Evolutionary conservation across 495 filamentous ascomycete species (phyloP), one percentile per base, ranked within the genome.

Genomic region (Talaromyces stipitatus): DNA sequence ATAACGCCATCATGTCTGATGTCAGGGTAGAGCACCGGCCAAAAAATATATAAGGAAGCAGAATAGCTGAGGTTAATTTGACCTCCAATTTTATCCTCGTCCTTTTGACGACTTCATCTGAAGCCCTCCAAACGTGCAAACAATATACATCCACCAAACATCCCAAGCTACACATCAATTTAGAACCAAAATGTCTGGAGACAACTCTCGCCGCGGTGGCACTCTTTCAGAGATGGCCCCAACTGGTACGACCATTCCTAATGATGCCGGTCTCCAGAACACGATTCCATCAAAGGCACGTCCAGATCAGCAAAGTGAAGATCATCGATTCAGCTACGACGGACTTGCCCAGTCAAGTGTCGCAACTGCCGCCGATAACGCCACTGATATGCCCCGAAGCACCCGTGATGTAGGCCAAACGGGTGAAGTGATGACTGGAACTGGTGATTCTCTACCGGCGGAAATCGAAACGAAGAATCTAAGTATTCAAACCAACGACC

Each of bases 221-320:
- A 64, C 57, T 46, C 66, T 72, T 60, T 69, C 65, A 38, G 74
- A 83, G 26, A 82, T 84, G 75, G 81, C 82, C 47, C 64, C 70
- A 12, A 63, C 65, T 1, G 82, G 81, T 58, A 85, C 79, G 12
- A 66, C 56, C 2, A 76, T 83, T 27, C 81, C 80, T 59, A 74
- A 76, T 51, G 78, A 82, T 60, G 79, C 81, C 18, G 79, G 77
- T 58, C 68, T 70, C 12, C 72, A 74, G 62, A 72, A 72, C 64
- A 76, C 65, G 18, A 79, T 84, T 57, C 78, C 81, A 23, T 84
- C 82, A 11, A 76, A 80, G 11, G 77, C 82, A 18, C 79, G 78
- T 12, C 81, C 78, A 0, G 73, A 80, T 60, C 80, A 85, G 55
- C 62, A 62, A 45, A 45, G 66, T 56, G 66, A 72, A 22, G 58